A percentile compares a stretch with the other conserved stretches of the same genome.
Conservation (phyloP, 208 protist species). For the Leishmania tarentolae region DNA sequence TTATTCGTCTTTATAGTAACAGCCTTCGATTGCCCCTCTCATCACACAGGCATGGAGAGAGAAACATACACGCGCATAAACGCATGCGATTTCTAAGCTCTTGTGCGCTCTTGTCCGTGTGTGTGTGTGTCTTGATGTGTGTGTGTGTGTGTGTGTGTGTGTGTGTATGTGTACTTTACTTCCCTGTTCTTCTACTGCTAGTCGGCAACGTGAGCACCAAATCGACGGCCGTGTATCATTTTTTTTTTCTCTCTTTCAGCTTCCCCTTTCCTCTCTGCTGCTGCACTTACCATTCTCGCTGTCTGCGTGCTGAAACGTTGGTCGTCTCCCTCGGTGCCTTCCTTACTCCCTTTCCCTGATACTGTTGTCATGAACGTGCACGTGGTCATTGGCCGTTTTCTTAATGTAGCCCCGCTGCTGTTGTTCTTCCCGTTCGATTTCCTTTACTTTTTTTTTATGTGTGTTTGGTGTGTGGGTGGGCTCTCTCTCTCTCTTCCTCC, state of each 20-base stretch:
- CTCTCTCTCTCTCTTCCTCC: not conserved
- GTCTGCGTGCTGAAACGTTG: not conserved
- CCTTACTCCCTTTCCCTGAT: not conserved
- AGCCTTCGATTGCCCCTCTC: not conserved
- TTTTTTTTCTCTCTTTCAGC: not conserved
- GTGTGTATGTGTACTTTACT: not conserved
- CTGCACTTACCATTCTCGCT: not conserved
- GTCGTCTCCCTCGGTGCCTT: not conserved
- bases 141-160: not conserved
- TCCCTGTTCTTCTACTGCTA: not conserved
- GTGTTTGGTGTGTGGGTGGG: not conserved
- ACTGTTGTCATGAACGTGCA: not conserved
- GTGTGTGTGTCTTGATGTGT: not conserved
- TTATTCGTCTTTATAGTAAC: not conserved
- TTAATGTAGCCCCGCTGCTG: not conserved
- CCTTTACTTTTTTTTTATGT: constrained; percentile 6
- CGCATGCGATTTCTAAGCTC: not conserved
- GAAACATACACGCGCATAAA: not conserved
- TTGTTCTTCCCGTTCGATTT: not conserved
- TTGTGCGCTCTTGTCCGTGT: not conserved
- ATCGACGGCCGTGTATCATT: not conserved
- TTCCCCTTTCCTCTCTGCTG: not conserved
- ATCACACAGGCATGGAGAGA: not conserved
- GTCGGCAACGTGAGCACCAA: not conserved
- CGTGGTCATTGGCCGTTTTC: too few species aligned